Conservation (phyloP, 2,329 filamentous ascomycete species). For the Colletotrichum australisinense region DNA sequence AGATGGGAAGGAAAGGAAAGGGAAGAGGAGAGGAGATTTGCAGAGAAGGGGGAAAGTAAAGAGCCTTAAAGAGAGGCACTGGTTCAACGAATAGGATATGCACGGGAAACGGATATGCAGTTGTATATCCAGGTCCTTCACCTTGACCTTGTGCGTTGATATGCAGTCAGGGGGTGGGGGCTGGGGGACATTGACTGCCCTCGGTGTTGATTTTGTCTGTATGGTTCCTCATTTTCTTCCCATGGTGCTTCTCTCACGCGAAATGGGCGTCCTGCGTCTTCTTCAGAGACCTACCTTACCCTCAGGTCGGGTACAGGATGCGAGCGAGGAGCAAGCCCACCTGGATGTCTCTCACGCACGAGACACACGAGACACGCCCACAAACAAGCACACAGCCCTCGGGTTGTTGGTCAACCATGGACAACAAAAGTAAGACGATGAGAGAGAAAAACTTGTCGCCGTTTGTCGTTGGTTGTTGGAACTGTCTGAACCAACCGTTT, state of each 20-base stretch:
- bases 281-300: neutral
- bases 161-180: neutral
- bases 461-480: constrained; percentile 25
- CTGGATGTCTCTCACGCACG: neutral
- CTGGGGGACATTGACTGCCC: neutral
- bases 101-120: neutral
- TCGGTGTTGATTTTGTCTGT: neutral
- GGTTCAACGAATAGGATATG: neutral
- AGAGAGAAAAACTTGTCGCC: neutral
- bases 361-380: too few relatives aligned
- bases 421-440: neutral
- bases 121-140: neutral
- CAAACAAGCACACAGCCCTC: neutral
- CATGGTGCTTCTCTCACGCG: neutral
- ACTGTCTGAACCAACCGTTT: constrained; percentile 30
- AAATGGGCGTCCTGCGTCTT: neutral
- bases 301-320: neutral
- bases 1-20: neutral
- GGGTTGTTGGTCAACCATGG: neutral
- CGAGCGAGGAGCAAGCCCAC: neutral
- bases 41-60: neutral
- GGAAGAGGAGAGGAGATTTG: neutral
- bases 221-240: neutral
- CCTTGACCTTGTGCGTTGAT: neutral
- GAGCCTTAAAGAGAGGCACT: neutral